Evolutionary conservation across 2,329 filamentous ascomycete species (phyloP).

Genomic region (Amphichorda felina): DNA sequence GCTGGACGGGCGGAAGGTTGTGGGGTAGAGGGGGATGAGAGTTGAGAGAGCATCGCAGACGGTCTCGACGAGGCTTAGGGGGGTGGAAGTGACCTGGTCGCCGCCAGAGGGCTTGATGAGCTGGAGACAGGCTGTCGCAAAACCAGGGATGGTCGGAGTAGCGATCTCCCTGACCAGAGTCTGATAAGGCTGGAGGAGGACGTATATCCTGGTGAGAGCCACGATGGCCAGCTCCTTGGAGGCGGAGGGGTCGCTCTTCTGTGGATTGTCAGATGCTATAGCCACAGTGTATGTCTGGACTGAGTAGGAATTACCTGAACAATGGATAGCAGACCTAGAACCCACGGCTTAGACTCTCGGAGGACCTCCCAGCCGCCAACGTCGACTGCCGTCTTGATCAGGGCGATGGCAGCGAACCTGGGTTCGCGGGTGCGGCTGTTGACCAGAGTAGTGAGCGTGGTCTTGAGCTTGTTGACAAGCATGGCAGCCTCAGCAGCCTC

Average conservation of each 20-base stretch:
- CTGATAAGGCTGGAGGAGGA: conserved; percentile 68
- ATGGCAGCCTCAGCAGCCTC: conserved; percentile 51
- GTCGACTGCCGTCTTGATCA: conserved; percentile 74
- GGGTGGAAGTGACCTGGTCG: conserved; percentile 15
- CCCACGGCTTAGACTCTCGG: conserved; percentile 62
- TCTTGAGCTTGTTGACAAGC: conserved; percentile 74
- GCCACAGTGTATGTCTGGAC: conserved; percentile 9
- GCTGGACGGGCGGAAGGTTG: conserved; percentile 68
- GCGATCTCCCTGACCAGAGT: conserved; percentile 80
- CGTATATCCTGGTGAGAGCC: conserved; percentile 72
- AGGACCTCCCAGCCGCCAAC: conserved; percentile 77
- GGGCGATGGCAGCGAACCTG: conserved; percentile 63
- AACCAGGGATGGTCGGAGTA: conserved; percentile 66
- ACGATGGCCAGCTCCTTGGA: conserved; percentile 69
- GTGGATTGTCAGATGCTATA: too few species aligned
- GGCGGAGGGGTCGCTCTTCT: conserved; percentile 67
- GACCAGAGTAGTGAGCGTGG: conserved; percentile 63
- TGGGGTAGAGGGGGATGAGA: conserved; percentile 69
- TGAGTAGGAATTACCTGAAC: conserved; percentile 44
- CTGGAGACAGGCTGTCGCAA: conserved; percentile 61
- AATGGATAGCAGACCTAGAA: conserved; percentile 61
- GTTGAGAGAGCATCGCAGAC: conserved; percentile 60
- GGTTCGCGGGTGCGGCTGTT: conserved; percentile 65
- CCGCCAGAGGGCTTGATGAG: conserved; percentile 37
- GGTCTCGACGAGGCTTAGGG: conserved; percentile 45